These are phyloP conservation scores for Pyrenophora seminiperda DNA, from an alignment of 2,329 filamentous ascomycete genomes.

Conservation along the genomic window DNA sequence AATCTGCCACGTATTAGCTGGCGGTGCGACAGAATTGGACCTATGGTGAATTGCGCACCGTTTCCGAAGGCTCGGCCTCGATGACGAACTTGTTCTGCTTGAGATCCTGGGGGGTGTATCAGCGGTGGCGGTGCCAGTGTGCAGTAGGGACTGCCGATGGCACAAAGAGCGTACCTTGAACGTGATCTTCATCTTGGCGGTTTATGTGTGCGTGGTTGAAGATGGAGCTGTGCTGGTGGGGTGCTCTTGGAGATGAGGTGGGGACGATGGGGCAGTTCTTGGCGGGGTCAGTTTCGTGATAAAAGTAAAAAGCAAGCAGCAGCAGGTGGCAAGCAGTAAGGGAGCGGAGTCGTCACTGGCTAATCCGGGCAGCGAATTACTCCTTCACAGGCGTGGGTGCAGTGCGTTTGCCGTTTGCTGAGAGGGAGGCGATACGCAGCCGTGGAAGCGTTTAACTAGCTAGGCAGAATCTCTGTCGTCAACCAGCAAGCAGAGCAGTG, in stretches of 20 bases:
- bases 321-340: conserved; percentile 5
- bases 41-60: conserved; percentile 61
- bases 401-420: conserved; percentile 15
- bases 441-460: neutral
- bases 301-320: conserved; percentile 6
- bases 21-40: conserved; percentile 13
- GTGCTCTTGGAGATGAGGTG: conserved; percentile 28
- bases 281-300: conserved; percentile 4
- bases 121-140: conserved; percentile 21
- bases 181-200: conserved; percentile 67
- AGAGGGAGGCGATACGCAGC: conserved; percentile 32
- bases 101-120: conserved; percentile 71
- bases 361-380: neutral
- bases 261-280: conserved; percentile 15
- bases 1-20: conserved; percentile 62
- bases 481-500: neutral
- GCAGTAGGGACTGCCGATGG: conserved; percentile 16
- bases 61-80: conserved; percentile 90
- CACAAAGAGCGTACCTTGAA: conserved; percentile 63
- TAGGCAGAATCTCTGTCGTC: conserved; percentile 10
- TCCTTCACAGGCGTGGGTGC: neutral
- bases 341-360: neutral
- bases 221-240: conserved; percentile 31
- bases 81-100: conserved; percentile 99
- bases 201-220: conserved; percentile 22